Percentiles rank a stretch among this genome's conserved stretches.
These are phyloP conservation scores for Penicillium sp. DNA, from an alignment of 2,329 filamentous ascomycete species.

Conservation along the genomic window DNA sequence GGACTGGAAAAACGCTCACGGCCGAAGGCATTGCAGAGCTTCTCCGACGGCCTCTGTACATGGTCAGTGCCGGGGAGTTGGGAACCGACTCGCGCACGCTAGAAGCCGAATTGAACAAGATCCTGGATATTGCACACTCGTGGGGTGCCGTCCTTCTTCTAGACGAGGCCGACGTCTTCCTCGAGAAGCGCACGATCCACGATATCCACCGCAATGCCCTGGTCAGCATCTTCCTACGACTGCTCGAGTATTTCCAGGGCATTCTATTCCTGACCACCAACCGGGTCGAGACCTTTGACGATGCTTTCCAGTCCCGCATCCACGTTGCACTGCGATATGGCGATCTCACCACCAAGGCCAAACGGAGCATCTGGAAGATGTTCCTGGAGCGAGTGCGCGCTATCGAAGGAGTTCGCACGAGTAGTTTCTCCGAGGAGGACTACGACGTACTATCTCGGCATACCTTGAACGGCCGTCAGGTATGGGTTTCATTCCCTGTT, in stretches of 20 bases:
- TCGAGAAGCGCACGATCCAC: constrained; percentile 76
- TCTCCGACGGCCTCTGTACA: constrained; percentile 75
- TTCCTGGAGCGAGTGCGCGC: constrained; percentile 70
- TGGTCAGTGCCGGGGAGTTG: constrained; percentile 75
- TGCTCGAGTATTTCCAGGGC: constrained; percentile 88
- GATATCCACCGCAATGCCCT: constrained; percentile 81
- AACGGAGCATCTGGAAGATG: constrained; percentile 75
- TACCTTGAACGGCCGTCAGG: constrained; percentile 65
- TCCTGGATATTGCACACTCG: constrained; percentile 76
- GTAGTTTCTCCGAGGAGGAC: constrained; percentile 55
- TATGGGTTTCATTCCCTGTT: constrained; percentile 29
- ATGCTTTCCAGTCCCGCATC: constrained; percentile 83
- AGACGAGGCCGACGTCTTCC: constrained; percentile 79
- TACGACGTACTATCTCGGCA: constrained; percentile 62
- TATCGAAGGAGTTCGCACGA: constrained; percentile 55
- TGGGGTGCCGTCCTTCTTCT: constrained; percentile 83
- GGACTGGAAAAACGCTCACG: constrained; percentile 83
- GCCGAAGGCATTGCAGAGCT: constrained; percentile 82
- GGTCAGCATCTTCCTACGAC: constrained; percentile 79
- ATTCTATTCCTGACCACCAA: constrained; percentile 89
- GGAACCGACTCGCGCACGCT: constrained; percentile 71
- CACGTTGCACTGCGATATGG: constrained; percentile 81
- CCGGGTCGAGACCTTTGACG: constrained; percentile 79
- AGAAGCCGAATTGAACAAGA: constrained; percentile 73
- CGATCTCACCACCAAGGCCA: constrained; percentile 65